Conservation (phyloP, 345 rosid species). For the Passiflora organensis region DNA sequence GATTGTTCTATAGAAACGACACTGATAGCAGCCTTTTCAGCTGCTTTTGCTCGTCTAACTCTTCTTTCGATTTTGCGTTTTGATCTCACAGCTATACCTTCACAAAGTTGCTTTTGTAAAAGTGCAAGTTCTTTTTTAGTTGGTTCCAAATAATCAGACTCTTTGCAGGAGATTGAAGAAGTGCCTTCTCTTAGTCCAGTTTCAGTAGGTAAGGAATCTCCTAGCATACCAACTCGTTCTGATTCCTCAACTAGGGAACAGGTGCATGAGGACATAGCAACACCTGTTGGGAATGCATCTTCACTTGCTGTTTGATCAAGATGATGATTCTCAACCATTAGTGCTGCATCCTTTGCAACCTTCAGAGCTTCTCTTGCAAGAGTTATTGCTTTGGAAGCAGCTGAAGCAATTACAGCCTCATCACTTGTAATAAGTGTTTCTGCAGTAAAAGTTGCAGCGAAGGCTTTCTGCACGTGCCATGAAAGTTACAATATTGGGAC, state of each 20-base stretch:
- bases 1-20: slow-evolving; percentile 52
- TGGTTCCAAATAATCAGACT: slow-evolving; percentile 46
- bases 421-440: slow-evolving; percentile 76
- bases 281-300: slow-evolving; percentile 15
- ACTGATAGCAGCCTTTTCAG: slow-evolving; percentile 55
- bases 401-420: slow-evolving; percentile 81
- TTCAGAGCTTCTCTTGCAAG: slow-evolving; percentile 88
- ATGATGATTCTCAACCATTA: slow-evolving; percentile 34
- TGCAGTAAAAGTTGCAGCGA: slow-evolving; percentile 50
- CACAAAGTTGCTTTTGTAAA: slow-evolving; percentile 23
- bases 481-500: neutral
- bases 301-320: slow-evolving; percentile 25
- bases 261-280: slow-evolving; percentile 33
- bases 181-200: slow-evolving; percentile 29
- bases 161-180: slow-evolving; percentile 20
- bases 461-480: slow-evolving; percentile 40
- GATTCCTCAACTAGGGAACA: slow-evolving; percentile 46
- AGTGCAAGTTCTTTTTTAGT: slow-evolving; percentile 46
- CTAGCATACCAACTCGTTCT: slow-evolving; percentile 52
- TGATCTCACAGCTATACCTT: slow-evolving; percentile 62
- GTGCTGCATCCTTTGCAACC: slow-evolving; percentile 75
- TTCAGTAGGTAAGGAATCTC: slow-evolving; percentile 40
- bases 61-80: slow-evolving; percentile 70
- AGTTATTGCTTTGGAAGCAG: slow-evolving; percentile 87
- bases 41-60: slow-evolving; percentile 63